Evolutionary conservation across 1,284 basidiomycete genomes (phyloP).

Genomic region (Stereum hirsutum): DNA sequence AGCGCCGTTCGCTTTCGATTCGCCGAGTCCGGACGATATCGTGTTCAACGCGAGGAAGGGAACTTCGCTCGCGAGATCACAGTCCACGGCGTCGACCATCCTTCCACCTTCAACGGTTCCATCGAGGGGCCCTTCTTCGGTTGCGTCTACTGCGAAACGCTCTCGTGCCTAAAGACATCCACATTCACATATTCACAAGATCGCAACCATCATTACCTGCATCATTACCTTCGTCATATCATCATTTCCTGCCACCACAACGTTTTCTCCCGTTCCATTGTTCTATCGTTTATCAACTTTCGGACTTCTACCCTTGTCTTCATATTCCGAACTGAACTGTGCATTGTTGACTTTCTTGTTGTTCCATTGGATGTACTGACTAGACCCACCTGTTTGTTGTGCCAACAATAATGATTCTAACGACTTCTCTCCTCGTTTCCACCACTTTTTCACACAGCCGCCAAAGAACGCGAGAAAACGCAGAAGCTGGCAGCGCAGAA

Average conservation of each 20-base stretch:
- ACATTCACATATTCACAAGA: too few relatives aligned
- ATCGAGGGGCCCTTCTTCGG: slow-evolving; percentile 17
- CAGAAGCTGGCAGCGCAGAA: slow-evolving; percentile 43
- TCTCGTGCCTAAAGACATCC: too few relatives aligned
- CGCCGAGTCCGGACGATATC: slow-evolving; percentile 83
- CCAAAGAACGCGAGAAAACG: slow-evolving; percentile 69
- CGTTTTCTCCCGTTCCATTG: too few relatives aligned
- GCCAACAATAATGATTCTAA: slow-evolving; percentile 31
- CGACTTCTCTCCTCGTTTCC: too few relatives aligned
- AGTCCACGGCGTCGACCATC: slow-evolving; percentile 17
- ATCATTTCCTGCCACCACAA: too few relatives aligned
- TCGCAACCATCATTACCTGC: too few relatives aligned
- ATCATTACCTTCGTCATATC: too few relatives aligned
- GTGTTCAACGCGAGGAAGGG: slow-evolving; percentile 74
- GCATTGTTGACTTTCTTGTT: slow-evolving; percentile 20
- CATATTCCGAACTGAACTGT: slow-evolving; percentile 8
- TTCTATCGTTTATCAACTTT: too few relatives aligned
- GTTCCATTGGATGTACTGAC: slow-evolving; percentile 30
- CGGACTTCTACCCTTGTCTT: slow-evolving; percentile 11
- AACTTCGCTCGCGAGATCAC: slow-evolving; percentile 44
- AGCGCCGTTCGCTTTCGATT: slow-evolving; percentile 74
- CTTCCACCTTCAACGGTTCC: slow-evolving; percentile 11
- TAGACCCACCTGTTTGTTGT: slow-evolving; percentile 18
- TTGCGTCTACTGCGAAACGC: too few relatives aligned
- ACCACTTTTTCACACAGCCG: too few relatives aligned